Evolutionary conservation across 2,329 filamentous ascomycete genomes (phyloP).

Genomic region (Neofusicoccum ribis): DNA sequence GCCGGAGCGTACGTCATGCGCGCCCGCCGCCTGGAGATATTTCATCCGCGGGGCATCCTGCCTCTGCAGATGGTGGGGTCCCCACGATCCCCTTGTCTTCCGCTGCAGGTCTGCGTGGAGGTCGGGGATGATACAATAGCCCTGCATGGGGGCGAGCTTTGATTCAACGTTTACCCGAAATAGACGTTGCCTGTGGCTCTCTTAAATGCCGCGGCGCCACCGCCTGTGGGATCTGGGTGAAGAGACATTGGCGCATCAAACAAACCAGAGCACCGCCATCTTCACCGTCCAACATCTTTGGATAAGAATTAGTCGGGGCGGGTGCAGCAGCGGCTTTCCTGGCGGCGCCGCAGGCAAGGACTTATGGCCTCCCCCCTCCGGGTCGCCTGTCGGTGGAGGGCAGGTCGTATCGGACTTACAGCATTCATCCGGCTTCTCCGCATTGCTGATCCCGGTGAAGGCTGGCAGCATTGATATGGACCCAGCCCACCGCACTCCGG

Average conservation of each 20-base stretch:
- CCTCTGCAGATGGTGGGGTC: background rate
- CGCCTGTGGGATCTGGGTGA: no score
- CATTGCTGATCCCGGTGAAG: no score
- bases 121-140: background rate
- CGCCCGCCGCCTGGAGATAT: background rate
- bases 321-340: no score
- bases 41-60: background rate
- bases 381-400: no score
- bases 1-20: constrained; percentile 3
- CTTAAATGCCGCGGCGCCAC: no score
- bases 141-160: background rate
- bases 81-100: background rate
- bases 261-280: no score
- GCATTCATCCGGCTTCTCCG: background rate
- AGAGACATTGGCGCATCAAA: no score
- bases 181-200: background rate
- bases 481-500: background rate
- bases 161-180: background rate
- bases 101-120: background rate
- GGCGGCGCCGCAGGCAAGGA: background rate
- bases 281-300: no score
- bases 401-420: background rate
- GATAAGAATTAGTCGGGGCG: no score
- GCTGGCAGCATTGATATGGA: background rate
- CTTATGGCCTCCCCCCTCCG: background rate